Evolutionary conservation across 345 rosid genomes (phyloP), one percentile per base, ranked within the genome.

Genomic region (Citrus sp.): DNA sequence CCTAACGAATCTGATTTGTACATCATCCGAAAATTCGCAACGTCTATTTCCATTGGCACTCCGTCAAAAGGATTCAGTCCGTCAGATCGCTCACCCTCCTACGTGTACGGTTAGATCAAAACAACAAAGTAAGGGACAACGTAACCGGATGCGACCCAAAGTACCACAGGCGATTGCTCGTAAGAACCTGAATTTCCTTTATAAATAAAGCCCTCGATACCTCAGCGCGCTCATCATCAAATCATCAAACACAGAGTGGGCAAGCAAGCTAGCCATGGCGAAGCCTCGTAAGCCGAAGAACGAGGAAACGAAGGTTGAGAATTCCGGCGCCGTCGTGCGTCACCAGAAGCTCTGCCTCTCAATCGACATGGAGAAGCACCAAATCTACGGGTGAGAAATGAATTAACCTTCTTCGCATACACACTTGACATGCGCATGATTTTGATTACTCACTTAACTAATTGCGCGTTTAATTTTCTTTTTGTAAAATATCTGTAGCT

Each of bases 321-420:
- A 86, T 80, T 84, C 97, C 40, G 94, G 93, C 68, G 97, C 95
- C 40, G 85, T 90, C 27, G 93, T 94, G 32, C 95, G 91, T 77
- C 97, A 92, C 82, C 99, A 96, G 92, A 96, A 92, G 89, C 97
- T 96, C 65, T 91, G 93, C 83, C 97, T 96, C 75, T 91, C 94
- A 54, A 82, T 96, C 64, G 97, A 96, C 87, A 79, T 88, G 72
- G 87, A 85, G 25, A 82, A 83, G 74, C 94, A 87, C 80, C 92
- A 86, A 84, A 94, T 96, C 82, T 89, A 86, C 85, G 98, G 99
- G 99, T 66, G 70, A 66, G 70, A 46, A 22, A 54, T 0, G 58
- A 54, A 54, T 54, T 54, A 5, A 54, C 22, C 21, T 4, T 18
- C 22, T 18, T 19, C 5, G 40, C n/a, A 18, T 21, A 32, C 35